Evolutionary conservation across 2,329 filamentous ascomycete genomes (phyloP).

Genomic region (Fusarium albosuccineum): DNA sequence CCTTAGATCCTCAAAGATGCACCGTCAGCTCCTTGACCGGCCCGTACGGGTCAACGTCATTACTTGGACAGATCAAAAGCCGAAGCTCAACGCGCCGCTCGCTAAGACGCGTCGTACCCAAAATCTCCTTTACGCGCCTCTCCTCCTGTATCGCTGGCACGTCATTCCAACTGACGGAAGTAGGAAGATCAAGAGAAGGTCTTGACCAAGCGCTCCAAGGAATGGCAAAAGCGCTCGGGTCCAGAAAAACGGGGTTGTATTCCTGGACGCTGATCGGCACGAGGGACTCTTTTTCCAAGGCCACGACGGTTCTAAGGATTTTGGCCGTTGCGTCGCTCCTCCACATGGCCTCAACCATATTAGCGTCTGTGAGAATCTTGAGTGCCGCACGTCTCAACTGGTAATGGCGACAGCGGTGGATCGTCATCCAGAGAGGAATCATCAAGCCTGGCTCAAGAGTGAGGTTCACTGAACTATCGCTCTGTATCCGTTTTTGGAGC

Average conservation of each 20-base stretch:
- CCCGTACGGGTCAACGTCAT: neutral
- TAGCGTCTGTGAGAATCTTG: slow-evolving; percentile 31
- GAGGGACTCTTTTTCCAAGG: slow-evolving; percentile 28
- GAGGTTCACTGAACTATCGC: neutral
- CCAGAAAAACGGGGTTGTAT: neutral
- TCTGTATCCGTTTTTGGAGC: neutral
- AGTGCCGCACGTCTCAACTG: slow-evolving; percentile 39
- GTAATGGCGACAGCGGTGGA: slow-evolving; percentile 45
- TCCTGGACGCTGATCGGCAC: neutral
- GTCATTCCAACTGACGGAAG: neutral
- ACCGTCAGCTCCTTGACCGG: neutral
- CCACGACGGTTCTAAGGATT: slow-evolving; percentile 32
- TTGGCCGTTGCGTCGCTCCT: slow-evolving; percentile 38
- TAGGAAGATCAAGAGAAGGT: neutral
- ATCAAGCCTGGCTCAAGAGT: neutral
- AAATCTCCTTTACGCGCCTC: slow-evolving; percentile 7
- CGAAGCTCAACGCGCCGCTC: neutral
- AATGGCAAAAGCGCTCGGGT: neutral
- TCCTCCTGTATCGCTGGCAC: slow-evolving; percentile 1
- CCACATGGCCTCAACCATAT: slow-evolving; percentile 48
- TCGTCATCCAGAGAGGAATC: slow-evolving; percentile 13
- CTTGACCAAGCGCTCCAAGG: neutral
- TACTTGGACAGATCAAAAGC: neutral
- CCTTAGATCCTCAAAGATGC: neutral
- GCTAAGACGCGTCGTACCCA: neutral